Conservation (phyloP, 352 stramenopile genomes). For the Phytopythium cucurbitacearum region DNA sequence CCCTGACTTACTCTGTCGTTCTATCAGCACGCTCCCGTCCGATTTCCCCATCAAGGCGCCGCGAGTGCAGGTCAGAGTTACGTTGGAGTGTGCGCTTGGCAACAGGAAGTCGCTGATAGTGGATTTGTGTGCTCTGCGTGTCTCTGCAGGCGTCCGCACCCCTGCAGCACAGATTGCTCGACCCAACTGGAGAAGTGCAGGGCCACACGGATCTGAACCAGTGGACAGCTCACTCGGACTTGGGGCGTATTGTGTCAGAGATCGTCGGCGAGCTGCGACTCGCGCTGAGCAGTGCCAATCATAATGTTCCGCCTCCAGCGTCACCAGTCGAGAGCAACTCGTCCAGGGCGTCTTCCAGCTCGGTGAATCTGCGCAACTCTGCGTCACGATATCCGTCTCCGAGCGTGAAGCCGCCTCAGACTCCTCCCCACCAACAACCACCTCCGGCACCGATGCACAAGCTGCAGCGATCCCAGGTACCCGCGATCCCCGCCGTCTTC, state of each 20-base stretch:
- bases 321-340: constrained; percentile 19
- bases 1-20: neutral
- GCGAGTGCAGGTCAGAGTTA: constrained; percentile 39
- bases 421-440: constrained; percentile 25
- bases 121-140: neutral
- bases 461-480: constrained; percentile 69
- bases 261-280: constrained; percentile 55
- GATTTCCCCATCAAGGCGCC: constrained; percentile 74
- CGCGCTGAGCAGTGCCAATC: constrained; percentile 9
- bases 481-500: constrained; percentile 66
- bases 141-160: constrained; percentile 49
- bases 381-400: constrained; percentile 18
- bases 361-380: constrained; percentile 4
- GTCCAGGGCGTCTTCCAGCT: constrained; percentile 11
- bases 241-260: constrained; percentile 76
- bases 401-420: constrained; percentile 13
- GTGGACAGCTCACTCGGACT: constrained; percentile 81
- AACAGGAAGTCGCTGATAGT: neutral
- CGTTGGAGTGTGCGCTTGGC: neutral
- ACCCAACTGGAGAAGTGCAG: constrained; percentile 64
- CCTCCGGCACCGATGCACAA: constrained; percentile 28
- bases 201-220: constrained; percentile 69
- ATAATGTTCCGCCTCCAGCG: constrained; percentile 12
- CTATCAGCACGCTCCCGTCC: constrained; percentile 53
- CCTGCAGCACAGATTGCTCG: constrained; percentile 71